Evolutionary conservation across 208 protist genomes (phyloP), one percentile per base, ranked within the genome.

Genomic region (Leishmania guyanensis): DNA sequence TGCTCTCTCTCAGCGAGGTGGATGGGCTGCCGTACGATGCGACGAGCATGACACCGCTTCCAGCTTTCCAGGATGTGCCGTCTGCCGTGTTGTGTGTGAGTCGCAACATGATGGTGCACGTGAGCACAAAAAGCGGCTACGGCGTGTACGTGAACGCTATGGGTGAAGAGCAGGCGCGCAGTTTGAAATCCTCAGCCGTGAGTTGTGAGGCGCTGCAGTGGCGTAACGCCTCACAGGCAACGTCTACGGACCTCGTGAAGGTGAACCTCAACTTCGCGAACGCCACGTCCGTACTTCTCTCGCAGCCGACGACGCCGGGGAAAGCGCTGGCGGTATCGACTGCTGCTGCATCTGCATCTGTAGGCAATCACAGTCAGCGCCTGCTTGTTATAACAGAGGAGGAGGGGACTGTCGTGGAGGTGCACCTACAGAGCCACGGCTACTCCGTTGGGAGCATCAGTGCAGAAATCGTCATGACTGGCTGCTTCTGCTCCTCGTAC

Each of bases 241-340:
- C 53, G 8, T 93, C 92, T 14, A 85, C 78, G 9, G 87, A 89
- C 9, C 69, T 95, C n/a, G 85, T 91, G 33, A 78, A 86, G 62
- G 91, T 88, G 29, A 96, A 97, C 75, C 68, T 96, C 12, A 92
- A 87, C 75, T 90, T 97, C 50, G 89, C 93, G 58, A 94, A 95
- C 79, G 87, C 88, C 43, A 81, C 84, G 4, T 75, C 73, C 0
- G 58, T 90, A 5, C 74, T 87, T 36, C n/a, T 90, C 20, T 68
- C 77, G 3, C 33, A 66, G 20, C 8, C 20, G 16, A 29, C 43
- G 17, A 54, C 43, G 53, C 54, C 70, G 50, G 22, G 60, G 16
- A 22, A 29, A 17, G 14, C 50, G 33, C 5, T 39, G 14, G 16
- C 3, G 39, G 36, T 51, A 39, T 39, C 36, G 36, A 75, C 20